Percentiles rank a stretch among this genome's conserved stretches.
Evolutionary conservation across 768 basidiomycete genomes (phyloP).

Genomic region (Boletus rubroflammeus): DNA sequence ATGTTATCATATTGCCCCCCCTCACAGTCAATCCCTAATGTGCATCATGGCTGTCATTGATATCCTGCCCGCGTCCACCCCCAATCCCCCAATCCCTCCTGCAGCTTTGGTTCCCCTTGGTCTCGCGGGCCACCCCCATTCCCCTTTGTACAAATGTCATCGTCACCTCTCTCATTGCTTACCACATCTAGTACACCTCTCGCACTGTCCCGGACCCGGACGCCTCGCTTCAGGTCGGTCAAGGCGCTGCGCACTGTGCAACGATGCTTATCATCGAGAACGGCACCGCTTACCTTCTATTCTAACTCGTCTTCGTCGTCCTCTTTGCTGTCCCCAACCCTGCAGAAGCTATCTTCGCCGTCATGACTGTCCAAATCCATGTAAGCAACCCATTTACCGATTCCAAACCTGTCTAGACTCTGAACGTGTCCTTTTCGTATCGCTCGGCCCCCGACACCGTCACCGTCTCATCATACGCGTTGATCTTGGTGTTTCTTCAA

Average conservation of each 20-base stretch:
- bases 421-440: constrained; percentile 13
- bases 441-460: constrained; percentile 35
- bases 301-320: constrained; percentile 40
- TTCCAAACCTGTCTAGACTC: neutral
- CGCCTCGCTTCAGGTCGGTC: constrained; percentile 10
- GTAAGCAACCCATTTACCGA: constrained; percentile 22
- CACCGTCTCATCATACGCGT: constrained; percentile 37
- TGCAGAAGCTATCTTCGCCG: constrained; percentile 36
- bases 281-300: constrained; percentile 37
- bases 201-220: constrained; percentile 9
- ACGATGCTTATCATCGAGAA: constrained; percentile 38
- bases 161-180: constrained; percentile 40
- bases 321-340: constrained; percentile 33
- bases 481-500: constrained; percentile 29
- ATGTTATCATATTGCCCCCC: constrained; percentile 32
- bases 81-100: constrained; percentile 34
- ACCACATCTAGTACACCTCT: constrained; percentile 35
- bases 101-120: constrained; percentile 34
- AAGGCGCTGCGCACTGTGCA: constrained; percentile 23
- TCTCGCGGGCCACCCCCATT: constrained; percentile 34
- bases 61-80: constrained; percentile 28
- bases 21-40: constrained; percentile 16
- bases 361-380: constrained; percentile 39
- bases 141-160: constrained; percentile 42
- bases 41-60: constrained; percentile 30